These are phyloP conservation scores for Cladosporium sp. DNA, from an alignment of 2,329 filamentous ascomycete species.

Conservation along the genomic window DNA sequence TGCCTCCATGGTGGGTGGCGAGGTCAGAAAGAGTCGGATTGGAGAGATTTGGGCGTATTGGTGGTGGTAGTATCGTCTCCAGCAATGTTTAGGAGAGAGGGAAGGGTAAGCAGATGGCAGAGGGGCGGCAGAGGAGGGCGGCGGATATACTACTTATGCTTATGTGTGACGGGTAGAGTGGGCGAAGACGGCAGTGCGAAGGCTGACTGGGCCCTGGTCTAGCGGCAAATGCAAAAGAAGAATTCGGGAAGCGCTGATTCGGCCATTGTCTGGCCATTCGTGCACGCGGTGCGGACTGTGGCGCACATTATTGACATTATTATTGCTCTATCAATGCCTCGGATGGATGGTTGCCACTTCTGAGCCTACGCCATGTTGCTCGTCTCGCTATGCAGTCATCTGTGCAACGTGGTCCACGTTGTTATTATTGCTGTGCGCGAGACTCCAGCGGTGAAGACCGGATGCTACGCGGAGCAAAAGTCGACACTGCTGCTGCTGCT, in stretches of 20 bases:
- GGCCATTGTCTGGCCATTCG: background rate
- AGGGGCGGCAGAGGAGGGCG: constrained; percentile 1
- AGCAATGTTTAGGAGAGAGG: background rate
- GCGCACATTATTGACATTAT: background rate
- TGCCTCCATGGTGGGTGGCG: constrained; percentile 70
- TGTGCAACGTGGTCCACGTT: background rate
- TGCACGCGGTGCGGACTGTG: background rate
- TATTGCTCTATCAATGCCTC: background rate
- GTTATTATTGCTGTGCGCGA: background rate
- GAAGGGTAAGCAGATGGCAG: constrained; percentile 2
- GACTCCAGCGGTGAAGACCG: background rate
- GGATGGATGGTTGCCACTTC: background rate
- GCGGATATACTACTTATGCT: constrained; percentile 16
- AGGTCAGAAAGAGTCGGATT: background rate
- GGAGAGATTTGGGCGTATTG: background rate
- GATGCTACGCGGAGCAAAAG: background rate
- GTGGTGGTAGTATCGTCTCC: background rate
- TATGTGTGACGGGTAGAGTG: constrained; percentile 18
- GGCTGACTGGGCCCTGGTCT: constrained; percentile 11
- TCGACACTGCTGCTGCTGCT: too few relatives aligned
- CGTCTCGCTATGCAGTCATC: background rate
- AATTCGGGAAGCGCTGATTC: constrained; percentile 1
- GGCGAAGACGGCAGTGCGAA: constrained; percentile 6
- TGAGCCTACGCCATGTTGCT: background rate
- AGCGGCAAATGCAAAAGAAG: constrained; percentile 14